Evolutionary conservation across 257 asterid genomes (phyloP), one percentile per base, ranked within the genome.

Genomic region (Nicotiana benthamiana): DNA sequence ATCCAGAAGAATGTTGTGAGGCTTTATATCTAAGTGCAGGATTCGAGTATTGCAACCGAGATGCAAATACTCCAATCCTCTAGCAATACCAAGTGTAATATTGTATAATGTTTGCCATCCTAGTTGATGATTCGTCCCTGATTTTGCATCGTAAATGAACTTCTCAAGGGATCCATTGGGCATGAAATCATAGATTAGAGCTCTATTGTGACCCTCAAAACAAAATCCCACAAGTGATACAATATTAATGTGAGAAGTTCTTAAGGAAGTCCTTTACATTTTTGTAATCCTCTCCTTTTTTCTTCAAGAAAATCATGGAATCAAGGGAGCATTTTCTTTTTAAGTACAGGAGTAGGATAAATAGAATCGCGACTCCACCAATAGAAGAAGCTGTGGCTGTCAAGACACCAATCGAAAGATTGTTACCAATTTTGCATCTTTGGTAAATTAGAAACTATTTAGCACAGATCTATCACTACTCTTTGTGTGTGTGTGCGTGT

Each of bases 151-250:
- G 1, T 76, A 76, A 56, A 76, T 76, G 66, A 32, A 76, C 80
- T 40, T 56, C 3, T 76, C 80, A 18, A 76, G 80, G 9, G 68
- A 76, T n/a, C 80, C 80, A 56, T 76, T 56, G 0, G 32, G 18
- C 68, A 76, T 76, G 68, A 1, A 76, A 32, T 76, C 80, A 28
- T 76, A 76, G 0, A 76, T 18, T 51, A 76, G 68, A 27, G 68
- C 68, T 76, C 32, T 76, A 16, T 18, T 8, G 22, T 60, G 13
- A 56, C 80, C 80, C 0, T 76, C 80, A 28, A 30, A 56, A 76
- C 80, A 76, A 76, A 76, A 76, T 76, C 68, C 80, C 22, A 28
- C 30, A 5, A 76, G 80, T 76, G 80, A 53, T 12, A 56, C 80
- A 56, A 76, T 40, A 28, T 77, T 77, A 40, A 77, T 40, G 2